phyloP scores from a whole-genome alignment of 768 basidiomycete genomes.

The Suillus americanus region DNA sequence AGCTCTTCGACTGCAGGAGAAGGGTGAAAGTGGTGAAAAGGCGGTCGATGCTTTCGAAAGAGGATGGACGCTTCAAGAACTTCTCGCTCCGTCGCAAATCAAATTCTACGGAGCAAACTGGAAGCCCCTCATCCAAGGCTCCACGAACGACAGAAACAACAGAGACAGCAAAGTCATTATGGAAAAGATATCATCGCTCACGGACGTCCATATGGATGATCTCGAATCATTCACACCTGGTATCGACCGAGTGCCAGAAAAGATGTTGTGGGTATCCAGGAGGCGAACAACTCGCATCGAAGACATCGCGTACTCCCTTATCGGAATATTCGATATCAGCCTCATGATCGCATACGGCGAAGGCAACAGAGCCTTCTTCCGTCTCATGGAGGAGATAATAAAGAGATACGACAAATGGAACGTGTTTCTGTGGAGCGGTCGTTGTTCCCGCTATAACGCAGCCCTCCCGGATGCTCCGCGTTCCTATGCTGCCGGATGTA shows the following conservation, averaged over 20 bases:
- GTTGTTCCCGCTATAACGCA: conserved; percentile 6
- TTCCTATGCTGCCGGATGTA: conserved; percentile 2
- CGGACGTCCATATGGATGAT: conserved; percentile 4
- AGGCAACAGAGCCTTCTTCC: conserved; percentile 17
- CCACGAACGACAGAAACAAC: conserved; percentile 4
- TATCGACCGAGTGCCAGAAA: conserved; percentile 8
- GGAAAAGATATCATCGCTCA: conserved; percentile 2
- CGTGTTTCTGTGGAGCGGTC: conserved; percentile 9
- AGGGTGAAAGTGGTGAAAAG: neutral
- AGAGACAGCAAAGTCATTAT: neutral
- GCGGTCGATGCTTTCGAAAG: conserved; percentile 11
- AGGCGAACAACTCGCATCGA: conserved; percentile 19
- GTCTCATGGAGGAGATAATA: conserved; percentile 12
- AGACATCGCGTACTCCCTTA: conserved; percentile 17
- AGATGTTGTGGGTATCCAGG: conserved; percentile 16
- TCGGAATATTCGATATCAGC: conserved; percentile 16
- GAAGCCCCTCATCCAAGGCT: conserved; percentile 8
- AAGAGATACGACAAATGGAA: conserved; percentile 13
- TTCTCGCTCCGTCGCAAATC: conserved; percentile 16
- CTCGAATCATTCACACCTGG: conserved; percentile 8
- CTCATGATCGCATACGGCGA: conserved; percentile 18
- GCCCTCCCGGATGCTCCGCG: conserved; percentile 6
- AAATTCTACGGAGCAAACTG: conserved; percentile 18
- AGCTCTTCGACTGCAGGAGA: neutral
- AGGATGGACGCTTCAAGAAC: conserved; percentile 17